These are phyloP conservation scores for Yamadazyma akitaensis DNA, from an alignment of 805 yeast genomes.

Conservation along the genomic window DNA sequence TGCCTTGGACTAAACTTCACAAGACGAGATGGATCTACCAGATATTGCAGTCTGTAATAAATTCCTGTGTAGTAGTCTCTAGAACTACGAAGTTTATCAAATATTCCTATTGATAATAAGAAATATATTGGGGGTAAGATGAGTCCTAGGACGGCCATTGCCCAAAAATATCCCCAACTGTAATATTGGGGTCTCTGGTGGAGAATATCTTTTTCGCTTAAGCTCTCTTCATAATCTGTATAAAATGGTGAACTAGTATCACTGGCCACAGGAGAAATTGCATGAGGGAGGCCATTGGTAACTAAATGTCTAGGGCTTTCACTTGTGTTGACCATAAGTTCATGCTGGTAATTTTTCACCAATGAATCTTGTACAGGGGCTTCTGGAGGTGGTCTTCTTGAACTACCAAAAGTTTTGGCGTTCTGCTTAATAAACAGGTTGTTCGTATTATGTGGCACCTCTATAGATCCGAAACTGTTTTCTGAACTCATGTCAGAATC, in stretches of 20 bases:
- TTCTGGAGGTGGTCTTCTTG: constrained; percentile 15
- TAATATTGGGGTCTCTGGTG: constrained; percentile 4
- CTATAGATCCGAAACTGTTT: constrained; percentile 7
- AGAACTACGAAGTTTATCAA: constrained; percentile 23
- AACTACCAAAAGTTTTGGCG: constrained; percentile 2
- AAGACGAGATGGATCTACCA: constrained; percentile 6
- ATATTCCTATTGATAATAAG: constrained; percentile 31
- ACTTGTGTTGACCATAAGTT: constrained; percentile 13
- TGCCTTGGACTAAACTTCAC: constrained; percentile 22
- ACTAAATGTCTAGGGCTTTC: neutral
- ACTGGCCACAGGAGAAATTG: constrained; percentile 4
- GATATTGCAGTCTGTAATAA: constrained; percentile 13
- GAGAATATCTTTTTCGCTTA: neutral
- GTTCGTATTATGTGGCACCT: neutral
- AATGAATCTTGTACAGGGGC: constrained; percentile 16
- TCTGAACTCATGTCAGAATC: constrained; percentile 15
- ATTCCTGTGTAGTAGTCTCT: constrained; percentile 13
- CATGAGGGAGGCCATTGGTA: constrained; percentile 3
- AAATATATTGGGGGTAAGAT: constrained; percentile 39
- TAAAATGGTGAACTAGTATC: constrained; percentile 6
- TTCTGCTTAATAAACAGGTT: neutral
- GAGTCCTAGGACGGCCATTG: constrained; percentile 31
- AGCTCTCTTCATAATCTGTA: constrained; percentile 11
- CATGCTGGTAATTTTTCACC: constrained; percentile 14
- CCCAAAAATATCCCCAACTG: constrained; percentile 18